Percentiles rank a stretch among this genome's conserved stretches.
Evolutionary conservation across 1,139 yeast species (phyloP).

Genomic region (Geotrichum klebahnii): DNA sequence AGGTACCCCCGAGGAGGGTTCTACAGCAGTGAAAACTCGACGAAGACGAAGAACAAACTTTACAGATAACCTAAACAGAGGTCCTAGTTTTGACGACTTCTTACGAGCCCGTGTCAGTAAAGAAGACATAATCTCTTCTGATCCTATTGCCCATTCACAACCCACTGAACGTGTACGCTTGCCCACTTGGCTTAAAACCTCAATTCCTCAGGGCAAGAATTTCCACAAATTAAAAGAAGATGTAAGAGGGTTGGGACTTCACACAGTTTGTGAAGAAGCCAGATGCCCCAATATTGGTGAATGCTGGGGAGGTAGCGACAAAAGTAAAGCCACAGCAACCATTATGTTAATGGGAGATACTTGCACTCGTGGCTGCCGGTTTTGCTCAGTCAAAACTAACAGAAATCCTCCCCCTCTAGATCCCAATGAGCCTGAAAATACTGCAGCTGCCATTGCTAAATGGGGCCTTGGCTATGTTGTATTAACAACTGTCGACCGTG

Average conservation of each 20-base stretch:
- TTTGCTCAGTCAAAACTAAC: conserved; percentile 93
- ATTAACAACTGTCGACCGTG: conserved; percentile 95
- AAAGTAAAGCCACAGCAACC: conserved; percentile 96
- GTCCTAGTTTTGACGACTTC: conserved; percentile 93
- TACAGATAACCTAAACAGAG: conserved; percentile 68
- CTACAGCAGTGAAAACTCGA: background rate
- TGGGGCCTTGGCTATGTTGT: conserved; percentile 99
- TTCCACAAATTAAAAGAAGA: conserved; percentile 79
- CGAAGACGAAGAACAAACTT: conserved; percentile 54
- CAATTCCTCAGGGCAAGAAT: conserved; percentile 87
- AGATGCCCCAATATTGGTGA: conserved; percentile 98
- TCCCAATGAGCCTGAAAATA: conserved; percentile 94
- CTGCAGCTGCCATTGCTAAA: conserved; percentile 94
- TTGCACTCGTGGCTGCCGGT: conserved; percentile 96
- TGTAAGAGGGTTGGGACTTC: conserved; percentile 77
- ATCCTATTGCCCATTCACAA: conserved; percentile 40
- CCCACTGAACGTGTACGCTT: conserved; percentile 66
- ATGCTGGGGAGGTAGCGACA: conserved; percentile 96
- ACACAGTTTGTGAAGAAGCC: conserved; percentile 98
- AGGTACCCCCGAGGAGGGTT: background rate
- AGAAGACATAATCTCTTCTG: conserved; percentile 48
- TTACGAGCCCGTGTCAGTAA: conserved; percentile 69
- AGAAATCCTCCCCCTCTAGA: conserved; percentile 85
- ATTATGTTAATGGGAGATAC: conserved; percentile 98
- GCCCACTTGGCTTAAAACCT: conserved; percentile 92